phyloP scores from a whole-genome alignment of 805 yeast genomes.

The Maudiozyma turicensis region DNA sequence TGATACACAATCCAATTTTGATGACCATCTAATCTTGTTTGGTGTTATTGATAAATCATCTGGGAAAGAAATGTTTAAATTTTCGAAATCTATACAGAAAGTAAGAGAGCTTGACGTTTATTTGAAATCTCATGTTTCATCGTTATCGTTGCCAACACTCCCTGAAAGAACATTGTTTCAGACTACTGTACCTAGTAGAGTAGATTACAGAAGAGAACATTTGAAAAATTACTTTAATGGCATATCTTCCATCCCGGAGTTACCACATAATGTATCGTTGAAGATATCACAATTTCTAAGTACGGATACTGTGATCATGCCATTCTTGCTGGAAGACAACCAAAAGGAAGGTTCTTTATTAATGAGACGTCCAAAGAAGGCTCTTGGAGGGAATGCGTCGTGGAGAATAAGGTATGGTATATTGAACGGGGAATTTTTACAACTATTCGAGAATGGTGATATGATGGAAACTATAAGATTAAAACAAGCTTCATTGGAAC shows the following conservation, averaged over 20 bases:
- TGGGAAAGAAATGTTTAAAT: constrained; percentile 63
- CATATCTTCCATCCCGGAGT: constrained; percentile 45
- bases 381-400: constrained; percentile 42
- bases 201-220: constrained; percentile 48
- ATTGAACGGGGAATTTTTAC: constrained; percentile 48
- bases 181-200: constrained; percentile 43
- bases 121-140: constrained; percentile 45
- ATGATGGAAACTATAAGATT: constrained; percentile 36
- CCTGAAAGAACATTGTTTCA: constrained; percentile 60
- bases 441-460: constrained; percentile 47
- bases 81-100: constrained; percentile 53
- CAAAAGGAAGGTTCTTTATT: constrained; percentile 56
- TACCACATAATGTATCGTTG: constrained; percentile 43
- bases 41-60: constrained; percentile 53
- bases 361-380: constrained; percentile 43
- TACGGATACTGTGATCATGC: constrained; percentile 55
- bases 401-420: constrained; percentile 70
- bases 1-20: constrained; percentile 34
- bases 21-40: constrained; percentile 53
- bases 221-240: constrained; percentile 52
- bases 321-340: constrained; percentile 41
- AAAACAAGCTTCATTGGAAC: constrained; percentile 31
- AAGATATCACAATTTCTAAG: constrained; percentile 58
- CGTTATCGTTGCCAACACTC: constrained; percentile 41
- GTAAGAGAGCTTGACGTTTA: constrained; percentile 52